A percentile compares a stretch with the other conserved stretches of the same genome.
Evolutionary conservation across 306 rosid genomes (phyloP).

Genomic region (Astragalus glycyphyllos): DNA sequence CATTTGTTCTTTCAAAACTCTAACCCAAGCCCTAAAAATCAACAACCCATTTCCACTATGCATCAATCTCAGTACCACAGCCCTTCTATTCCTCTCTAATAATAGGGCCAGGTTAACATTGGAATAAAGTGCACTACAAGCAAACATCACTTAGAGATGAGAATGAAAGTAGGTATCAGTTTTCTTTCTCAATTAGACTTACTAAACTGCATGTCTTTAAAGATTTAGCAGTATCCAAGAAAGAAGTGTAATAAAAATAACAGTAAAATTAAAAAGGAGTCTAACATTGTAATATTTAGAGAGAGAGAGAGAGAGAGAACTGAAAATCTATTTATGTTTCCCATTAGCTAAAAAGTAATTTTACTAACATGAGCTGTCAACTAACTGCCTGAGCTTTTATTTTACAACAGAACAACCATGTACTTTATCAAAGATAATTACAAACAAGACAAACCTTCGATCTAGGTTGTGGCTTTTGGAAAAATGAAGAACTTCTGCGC

Average conservation of each 20-base stretch:
- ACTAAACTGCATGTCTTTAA: not conserved
- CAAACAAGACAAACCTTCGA: constrained; percentile 67
- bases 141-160: constrained; percentile 12
- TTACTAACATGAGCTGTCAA: too few relatives aligned
- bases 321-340: too few relatives aligned
- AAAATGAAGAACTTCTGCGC: constrained; percentile 63
- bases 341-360: too few relatives aligned
- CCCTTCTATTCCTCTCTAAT: not conserved
- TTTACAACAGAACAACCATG: too few relatives aligned
- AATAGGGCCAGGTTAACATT: not conserved
- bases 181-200: not conserved
- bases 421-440: not conserved
- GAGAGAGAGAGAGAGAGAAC: too few relatives aligned
- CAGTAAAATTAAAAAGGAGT: not conserved
- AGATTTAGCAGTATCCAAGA: not conserved
- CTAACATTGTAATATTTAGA: not conserved
- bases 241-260: constrained; percentile 8
- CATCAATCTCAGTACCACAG: constrained; percentile 21
- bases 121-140: constrained; percentile 1
- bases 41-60: not conserved
- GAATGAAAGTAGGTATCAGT: constrained; percentile 6
- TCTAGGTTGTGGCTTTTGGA: constrained; percentile 71
- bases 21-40: constrained; percentile 4
- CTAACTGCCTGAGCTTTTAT: too few relatives aligned
- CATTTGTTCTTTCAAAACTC: not conserved